Base-by-base conservation (phyloP, 202 grass and related monocot genomes). In the Zizania palustris region DNA sequence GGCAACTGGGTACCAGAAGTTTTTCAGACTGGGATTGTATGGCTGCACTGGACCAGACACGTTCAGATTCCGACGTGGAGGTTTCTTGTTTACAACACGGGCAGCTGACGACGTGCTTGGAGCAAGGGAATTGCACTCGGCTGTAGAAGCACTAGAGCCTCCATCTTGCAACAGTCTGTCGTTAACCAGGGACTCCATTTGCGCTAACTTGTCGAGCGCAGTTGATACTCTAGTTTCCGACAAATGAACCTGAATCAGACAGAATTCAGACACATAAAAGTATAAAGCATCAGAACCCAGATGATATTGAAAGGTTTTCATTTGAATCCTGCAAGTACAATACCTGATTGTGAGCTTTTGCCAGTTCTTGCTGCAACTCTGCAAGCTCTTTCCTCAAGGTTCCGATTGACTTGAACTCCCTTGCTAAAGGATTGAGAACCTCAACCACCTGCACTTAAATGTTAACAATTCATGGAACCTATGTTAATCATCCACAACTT, bases 1-100 rank as follows among this genome's bases (percentile, higher is more conserved):
- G 69, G 92, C 92, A 79, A 99, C 80, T 4, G 96, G 96, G 81
- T 99, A 99, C 96, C 96, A 99, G 63, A 95, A 99, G 81, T 99
- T 99, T 72, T 89, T 96, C 75, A 99, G 77, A 69, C 73, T 83
- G 5, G 89, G 78, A 46, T 89, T 85, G 80, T 93, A 99, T 11
- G 87, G 72, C 68, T 99, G 90, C 14, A 96, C 87, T 6, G 96
- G 89, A 40, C 92, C 92, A 45, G 96, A 95, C 6, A 99, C 86
- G 33, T 99, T 83, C 46, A 99, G 74, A 34, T 46, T 56, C 50
- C 87, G 72, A 19, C 64, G 78, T 10, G 33, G 77, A 1, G 64
- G 35, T 81, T 89, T 84, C 72, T 84, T 93, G 48, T 39, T 42
- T 69, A 80, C 60, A 45, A 71, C 73, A 46, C 7, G 77, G 21